Base-by-base conservation (phyloP, 495 filamentous ascomycete genomes). In the Staphylotrichum longicolle region DNA sequence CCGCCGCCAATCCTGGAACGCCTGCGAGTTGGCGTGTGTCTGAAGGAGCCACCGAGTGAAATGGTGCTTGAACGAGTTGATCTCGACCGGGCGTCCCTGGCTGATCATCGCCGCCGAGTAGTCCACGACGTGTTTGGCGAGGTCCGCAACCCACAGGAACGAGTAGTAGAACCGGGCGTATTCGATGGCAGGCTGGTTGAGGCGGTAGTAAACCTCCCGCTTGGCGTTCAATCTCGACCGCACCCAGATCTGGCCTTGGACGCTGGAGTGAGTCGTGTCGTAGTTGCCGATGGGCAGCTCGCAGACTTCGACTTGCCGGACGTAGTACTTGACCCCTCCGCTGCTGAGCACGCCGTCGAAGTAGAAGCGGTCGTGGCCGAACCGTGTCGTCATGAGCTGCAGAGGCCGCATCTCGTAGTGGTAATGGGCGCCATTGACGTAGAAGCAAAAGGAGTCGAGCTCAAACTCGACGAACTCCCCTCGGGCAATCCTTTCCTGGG, bases 81-180 rank as follows among this genome's bases (percentile, higher is more conserved):
- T 62, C 4, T 66, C 64, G 2, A 86, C 79, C 4, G 66, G 61
- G 0, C 66, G 64, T 4, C 70, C 52, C 8, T 67, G 54, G 8
- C 67, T 63, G 41, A 70, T 64, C 51, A 70, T 63, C 2, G 65
- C 49, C 4, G 74, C 63, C 44, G 84, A 74, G 63, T 81, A 91
- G 60, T 90, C 88, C 14, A 90, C 74, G 42, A 88, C 79, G 64
- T 89, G 82, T 65, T 90, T 91, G 2, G 80, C 78, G 11, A 91
- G 73, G 52, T 85, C 80, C 0, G 82, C 86, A 14, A 91, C 64
- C 89, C 88, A 91, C 1, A 83, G 57, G 58, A 90, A 91, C 0
- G 81, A 76, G 6, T 76, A 53, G 57, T 85, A 76, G 63, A 83
- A 91, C 27, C 83, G 67, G 41, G 30, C 48, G 63, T 92, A 92